Conservation (phyloP, 768 basidiomycete genomes). For the Suillus americanus region DNA sequence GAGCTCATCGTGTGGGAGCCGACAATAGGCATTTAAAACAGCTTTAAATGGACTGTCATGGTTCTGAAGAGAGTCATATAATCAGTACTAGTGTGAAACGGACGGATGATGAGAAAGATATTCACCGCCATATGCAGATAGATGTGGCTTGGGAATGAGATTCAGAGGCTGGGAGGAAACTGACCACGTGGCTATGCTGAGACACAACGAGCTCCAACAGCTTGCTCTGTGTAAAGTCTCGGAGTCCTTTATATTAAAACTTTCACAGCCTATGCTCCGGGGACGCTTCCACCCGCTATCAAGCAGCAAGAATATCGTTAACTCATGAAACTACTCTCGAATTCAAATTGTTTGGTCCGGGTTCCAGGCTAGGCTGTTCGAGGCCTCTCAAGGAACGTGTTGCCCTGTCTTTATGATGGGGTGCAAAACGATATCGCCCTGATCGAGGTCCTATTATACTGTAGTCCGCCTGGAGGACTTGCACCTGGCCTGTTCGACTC, state of each 20-base stretch:
- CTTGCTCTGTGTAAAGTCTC: neutral
- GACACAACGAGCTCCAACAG: neutral
- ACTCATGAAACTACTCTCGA: neutral
- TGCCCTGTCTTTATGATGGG: neutral
- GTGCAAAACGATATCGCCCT: neutral
- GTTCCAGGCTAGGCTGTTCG: neutral
- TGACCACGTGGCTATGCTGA: neutral
- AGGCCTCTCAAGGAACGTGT: neutral
- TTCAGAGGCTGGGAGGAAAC: neutral
- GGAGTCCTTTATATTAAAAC: neutral
- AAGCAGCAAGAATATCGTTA: neutral
- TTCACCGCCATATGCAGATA: slow-evolving; percentile 41
- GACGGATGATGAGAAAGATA: slow-evolving; percentile 10
- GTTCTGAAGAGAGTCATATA: slow-evolving; percentile 15
- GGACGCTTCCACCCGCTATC: neutral
- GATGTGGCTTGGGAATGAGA: slow-evolving; percentile 8
- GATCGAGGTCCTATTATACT: too few species aligned
- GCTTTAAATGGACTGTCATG: slow-evolving; percentile 35
- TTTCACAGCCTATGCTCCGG: neutral
- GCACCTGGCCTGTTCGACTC: neutral
- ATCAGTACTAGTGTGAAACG: slow-evolving; percentile 31
- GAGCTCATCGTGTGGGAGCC: slow-evolving; percentile 65
- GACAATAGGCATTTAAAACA: slow-evolving; percentile 69
- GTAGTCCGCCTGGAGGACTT: neutral
- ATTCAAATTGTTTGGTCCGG: neutral